Base-by-base conservation (phyloP, 371 early-diverging fungal species). In the Mortierella sp. region DNA sequence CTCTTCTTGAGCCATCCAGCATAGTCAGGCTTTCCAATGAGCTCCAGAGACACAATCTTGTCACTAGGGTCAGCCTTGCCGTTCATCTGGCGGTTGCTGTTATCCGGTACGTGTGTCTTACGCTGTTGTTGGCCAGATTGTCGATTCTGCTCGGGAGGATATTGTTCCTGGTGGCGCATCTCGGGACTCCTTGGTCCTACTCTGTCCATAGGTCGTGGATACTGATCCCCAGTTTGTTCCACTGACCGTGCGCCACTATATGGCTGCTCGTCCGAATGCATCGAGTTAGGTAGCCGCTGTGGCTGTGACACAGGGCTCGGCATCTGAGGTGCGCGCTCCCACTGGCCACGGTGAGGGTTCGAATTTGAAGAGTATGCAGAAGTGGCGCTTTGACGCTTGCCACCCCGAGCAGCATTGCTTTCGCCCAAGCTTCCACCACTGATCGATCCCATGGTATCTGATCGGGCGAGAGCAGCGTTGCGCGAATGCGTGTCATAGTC, bases 1-100 rank as follows among this genome's bases (percentile, higher is more conserved):
- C 88, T 87, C 60, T 90, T 90, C 64, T 86, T 82, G 28, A 91
- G 80, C 84, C 86, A 89, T 6, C 89, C 89, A 59, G 88, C 85
- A 63, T 87, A 83, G 54, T 88, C 89, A 4, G 90, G 88, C 31
- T 80, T 70, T 39, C 82, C 80, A 50, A 79, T 72, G 39, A 61
- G 42, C 15, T 64, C 70, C 44, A 80, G 32, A 4, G 71, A 46
- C 1, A 79, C 81, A 17, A 75, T 56, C 52, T 80, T 75, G 32
- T 64, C 72, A 14, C 34, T 56, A 4, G 68, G 67, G 24, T 70
- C 66, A 0, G 73, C 72, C 50, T 76, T 76, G 39, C 78, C 78
- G 44, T 70, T 76, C 34, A 42, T 43, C 27, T 52, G 78, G 6
- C 78, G 70, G 24, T 76, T 69, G 34, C 60, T 59, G 23, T 30